Percentiles rank a stretch among this genome's conserved stretches.
Evolutionary conservation across 495 filamentous ascomycete genomes (phyloP).

Genomic region (Aspergillus wentii): DNA sequence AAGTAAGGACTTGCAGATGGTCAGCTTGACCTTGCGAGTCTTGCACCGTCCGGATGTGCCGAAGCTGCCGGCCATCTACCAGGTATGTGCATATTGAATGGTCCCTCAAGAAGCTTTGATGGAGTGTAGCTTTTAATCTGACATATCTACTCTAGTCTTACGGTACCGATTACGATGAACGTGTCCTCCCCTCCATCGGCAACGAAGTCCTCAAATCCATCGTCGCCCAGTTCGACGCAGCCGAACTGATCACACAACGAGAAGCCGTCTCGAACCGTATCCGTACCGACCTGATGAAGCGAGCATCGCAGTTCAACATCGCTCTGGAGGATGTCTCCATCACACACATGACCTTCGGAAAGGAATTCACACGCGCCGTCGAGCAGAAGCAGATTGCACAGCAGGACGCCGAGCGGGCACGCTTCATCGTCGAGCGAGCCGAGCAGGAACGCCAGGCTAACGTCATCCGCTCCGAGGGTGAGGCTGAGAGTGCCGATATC

Average conservation of each 20-base stretch:
- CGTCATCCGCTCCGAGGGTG: conserved; percentile 95
- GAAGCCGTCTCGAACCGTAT: conserved; percentile 95
- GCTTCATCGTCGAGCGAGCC: conserved; percentile 98
- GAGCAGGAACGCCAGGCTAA: conserved; percentile 99
- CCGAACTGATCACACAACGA: conserved; percentile 98
- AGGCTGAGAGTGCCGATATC: conserved; percentile 92
- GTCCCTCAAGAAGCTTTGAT: too few relatives aligned
- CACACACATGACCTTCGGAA: conserved; percentile 99
- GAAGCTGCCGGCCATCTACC: conserved; percentile 94
- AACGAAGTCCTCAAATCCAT: conserved; percentile 99
- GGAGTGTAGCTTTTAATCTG: too few relatives aligned
- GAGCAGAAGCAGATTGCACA: conserved; percentile 99
- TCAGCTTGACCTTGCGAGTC: conserved; percentile 94
- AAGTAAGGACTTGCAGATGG: conserved; percentile 99
- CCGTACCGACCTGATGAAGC: conserved; percentile 88
- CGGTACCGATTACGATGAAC: conserved; percentile 97
- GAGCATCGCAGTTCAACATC: conserved; percentile 98
- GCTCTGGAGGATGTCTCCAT: conserved; percentile 97
- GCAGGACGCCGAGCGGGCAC: conserved; percentile 93
- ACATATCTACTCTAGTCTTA: too few relatives aligned
- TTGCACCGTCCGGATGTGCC: conserved; percentile 92
- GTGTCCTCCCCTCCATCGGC: conserved; percentile 97
- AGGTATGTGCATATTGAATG: conserved; percentile 70
- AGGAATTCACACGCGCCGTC: conserved; percentile 96
- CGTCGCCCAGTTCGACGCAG: conserved; percentile 98